These are phyloP conservation scores for Gastrolobium bilobum DNA, from an alignment of 306 rosid species.

Conservation along the genomic window DNA sequence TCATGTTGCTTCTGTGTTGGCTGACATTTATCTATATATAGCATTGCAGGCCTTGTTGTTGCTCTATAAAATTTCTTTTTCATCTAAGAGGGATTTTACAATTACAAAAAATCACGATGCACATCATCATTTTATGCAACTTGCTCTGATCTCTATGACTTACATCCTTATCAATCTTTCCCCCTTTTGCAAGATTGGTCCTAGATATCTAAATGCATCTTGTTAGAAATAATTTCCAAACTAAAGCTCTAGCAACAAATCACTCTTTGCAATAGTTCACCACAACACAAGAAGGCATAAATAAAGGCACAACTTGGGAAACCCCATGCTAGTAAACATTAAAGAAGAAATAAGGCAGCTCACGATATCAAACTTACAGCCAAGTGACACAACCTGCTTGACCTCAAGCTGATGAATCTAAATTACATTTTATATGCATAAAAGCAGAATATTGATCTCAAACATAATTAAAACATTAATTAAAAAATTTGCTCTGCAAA, in stretches of 20 bases:
- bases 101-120: too few relatives aligned
- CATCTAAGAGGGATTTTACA: too few relatives aligned
- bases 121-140: too few relatives aligned
- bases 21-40: too few relatives aligned
- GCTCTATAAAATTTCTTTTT: too few relatives aligned
- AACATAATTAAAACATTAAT: background rate
- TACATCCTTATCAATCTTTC: too few relatives aligned
- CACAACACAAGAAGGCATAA: background rate
- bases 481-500: background rate
- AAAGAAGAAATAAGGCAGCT: background rate
- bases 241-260: constrained; percentile 19
- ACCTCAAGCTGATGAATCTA: constrained; percentile 4
- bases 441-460: background rate
- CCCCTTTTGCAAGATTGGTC: too few relatives aligned
- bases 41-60: too few relatives aligned
- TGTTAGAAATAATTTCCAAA: background rate
- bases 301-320: constrained; percentile 25
- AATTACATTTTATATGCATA: background rate
- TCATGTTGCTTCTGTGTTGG: too few relatives aligned
- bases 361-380: background rate
- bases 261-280: background rate
- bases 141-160: too few relatives aligned
- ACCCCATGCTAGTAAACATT: background rate
- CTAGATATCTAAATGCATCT: too few relatives aligned
- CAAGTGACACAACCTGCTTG: background rate